phyloP scores from a whole-genome alignment of 2,329 filamentous ascomycete genomes.

The Aureobasidium sp. region DNA sequence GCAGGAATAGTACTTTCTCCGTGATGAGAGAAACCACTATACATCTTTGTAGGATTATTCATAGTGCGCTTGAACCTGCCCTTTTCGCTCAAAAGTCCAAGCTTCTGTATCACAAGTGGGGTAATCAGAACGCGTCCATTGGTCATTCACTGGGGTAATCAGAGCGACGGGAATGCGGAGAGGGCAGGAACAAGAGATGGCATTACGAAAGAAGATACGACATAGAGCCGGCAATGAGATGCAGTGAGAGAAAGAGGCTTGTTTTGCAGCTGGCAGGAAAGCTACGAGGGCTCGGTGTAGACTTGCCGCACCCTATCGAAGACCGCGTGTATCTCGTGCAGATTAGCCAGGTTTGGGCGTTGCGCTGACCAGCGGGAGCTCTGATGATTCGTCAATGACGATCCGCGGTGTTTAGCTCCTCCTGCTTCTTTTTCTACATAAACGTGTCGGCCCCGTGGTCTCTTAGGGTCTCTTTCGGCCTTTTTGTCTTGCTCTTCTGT shows the following conservation, averaged over 20 bases:
- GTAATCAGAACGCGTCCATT: conserved; percentile 5
- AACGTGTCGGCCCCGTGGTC: conserved; percentile 12
- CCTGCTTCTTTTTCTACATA: conserved; percentile 8
- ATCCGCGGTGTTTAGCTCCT: conserved; percentile 3
- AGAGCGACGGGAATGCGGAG: conserved; percentile 1
- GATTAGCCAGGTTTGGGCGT: conserved; percentile 12
- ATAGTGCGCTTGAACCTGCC: conserved; percentile 7
- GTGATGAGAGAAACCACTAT: background rate
- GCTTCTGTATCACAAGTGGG: background rate
- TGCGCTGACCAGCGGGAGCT: conserved; percentile 8
- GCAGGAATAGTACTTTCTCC: background rate
- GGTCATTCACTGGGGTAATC: background rate
- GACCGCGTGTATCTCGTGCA: background rate
- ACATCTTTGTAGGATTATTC: background rate
- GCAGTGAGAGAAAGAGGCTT: background rate
- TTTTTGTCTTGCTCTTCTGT: background rate
- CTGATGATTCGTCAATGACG: conserved; percentile 11
- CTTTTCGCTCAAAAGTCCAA: background rate
- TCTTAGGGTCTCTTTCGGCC: background rate
- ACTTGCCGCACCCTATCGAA: background rate
- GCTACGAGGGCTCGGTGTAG: conserved; percentile 10
- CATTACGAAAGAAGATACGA: conserved; percentile 10
- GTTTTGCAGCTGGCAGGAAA: background rate
- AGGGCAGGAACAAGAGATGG: conserved; percentile 8
- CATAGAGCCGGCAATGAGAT: background rate